Base-by-base conservation (phyloP, 2,329 filamentous ascomycete species). In the Fusarium clavum region DNA sequence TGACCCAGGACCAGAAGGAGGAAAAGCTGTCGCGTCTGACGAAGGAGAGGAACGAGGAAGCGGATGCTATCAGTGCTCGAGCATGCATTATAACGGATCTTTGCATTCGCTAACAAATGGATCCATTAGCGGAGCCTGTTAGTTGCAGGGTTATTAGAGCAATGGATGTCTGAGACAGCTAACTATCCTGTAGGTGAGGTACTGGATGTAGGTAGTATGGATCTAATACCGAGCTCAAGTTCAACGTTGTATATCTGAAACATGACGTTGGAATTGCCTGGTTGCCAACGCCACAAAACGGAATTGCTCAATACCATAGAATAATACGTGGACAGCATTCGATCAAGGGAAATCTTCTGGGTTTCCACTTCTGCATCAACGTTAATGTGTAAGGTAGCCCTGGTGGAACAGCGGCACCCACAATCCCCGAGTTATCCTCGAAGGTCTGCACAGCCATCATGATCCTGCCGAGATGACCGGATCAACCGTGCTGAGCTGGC, bases 321-420 rank as follows among this genome's bases (percentile, higher is more conserved):
- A 47, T 38, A 10, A 34, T 38, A 24, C 20, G 5, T 2, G n/a
- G 46, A 16, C 11, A 52, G 13, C 1, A 29, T 30, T 49, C 25
- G 11, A n/a, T 20, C 20, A 61, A 41, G 29, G 38, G 24, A n/a
- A 22, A 22, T 25, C 24, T 27, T 25, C 41, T 18, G 25, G 20
- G 34, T 44, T 58, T 52, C 34, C 47, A 41, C 30, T 40, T 22
- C 30, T 46, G 40, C 45, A 13, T 46, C 45, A 25, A 41, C 30
- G 30, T 64, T 45, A 44, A 32, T 25, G 40, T 52, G 29, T 45
- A 51, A 64, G 45, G 40, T 49, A 46, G 45, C n/a, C 61, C 47
- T 65, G 47, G 29, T 61, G 41, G 61, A 53, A 43, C 24, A 61
- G 57, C 43, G 41, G 34, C 46, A 66, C 24, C 46, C 52, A 27